Percentiles rank a stretch among this genome's conserved stretches.
These are phyloP conservation scores for Cucurbita pepo DNA, from an alignment of 306 rosid species.

Conservation along the genomic window DNA sequence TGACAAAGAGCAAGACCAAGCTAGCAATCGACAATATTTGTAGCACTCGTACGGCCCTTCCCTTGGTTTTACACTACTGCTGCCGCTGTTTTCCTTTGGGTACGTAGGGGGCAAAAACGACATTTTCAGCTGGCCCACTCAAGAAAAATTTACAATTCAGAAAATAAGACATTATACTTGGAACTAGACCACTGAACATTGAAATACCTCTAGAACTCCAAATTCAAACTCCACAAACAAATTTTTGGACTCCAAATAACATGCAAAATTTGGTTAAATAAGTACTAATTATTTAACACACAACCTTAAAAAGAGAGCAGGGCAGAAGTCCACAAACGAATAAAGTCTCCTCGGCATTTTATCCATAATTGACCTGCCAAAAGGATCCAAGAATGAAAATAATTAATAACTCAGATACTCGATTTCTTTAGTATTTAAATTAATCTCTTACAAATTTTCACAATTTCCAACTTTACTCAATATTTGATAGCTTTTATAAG, in stretches of 20 bases:
- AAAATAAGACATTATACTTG: neutral
- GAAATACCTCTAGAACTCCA: neutral
- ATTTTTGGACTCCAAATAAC: neutral
- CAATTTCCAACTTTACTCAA: neutral
- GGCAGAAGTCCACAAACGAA: neutral
- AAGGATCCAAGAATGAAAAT: neutral
- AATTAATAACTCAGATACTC: neutral
- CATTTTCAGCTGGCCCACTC: neutral
- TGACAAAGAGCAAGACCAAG: neutral
- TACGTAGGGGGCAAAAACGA: neutral
- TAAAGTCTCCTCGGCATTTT: neutral
- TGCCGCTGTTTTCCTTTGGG: neutral
- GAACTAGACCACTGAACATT: neutral
- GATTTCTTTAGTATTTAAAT: neutral
- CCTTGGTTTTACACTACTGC: neutral
- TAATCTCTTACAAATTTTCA: neutral
- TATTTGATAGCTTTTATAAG: neutral
- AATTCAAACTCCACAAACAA: neutral
- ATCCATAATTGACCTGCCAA: neutral
- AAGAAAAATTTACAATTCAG: neutral
- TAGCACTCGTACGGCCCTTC: neutral
- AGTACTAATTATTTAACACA: neutral
- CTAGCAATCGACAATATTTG: neutral
- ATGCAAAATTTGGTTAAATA: neutral
- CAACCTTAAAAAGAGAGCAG: neutral